These are phyloP conservation scores for Sordariomycetes sp. DNA, from an alignment of 2,329 filamentous ascomycete genomes.

Conservation along the genomic window DNA sequence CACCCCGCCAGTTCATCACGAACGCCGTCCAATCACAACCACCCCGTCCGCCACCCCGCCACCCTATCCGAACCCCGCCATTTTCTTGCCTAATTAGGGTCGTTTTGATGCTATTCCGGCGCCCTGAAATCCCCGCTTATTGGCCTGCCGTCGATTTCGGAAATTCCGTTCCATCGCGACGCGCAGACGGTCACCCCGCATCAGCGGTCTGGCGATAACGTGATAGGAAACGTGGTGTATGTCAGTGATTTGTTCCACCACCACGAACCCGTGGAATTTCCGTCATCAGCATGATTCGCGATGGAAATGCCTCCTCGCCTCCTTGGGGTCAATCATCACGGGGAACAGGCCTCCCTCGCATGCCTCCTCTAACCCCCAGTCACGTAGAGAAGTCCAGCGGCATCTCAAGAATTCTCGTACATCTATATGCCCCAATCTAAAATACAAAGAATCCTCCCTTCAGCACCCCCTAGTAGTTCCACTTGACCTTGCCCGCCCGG, in stretches of 20 bases:
- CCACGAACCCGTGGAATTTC: too few relatives aligned
- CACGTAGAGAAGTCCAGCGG: background rate
- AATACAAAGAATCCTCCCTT: background rate
- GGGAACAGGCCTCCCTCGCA: too few relatives aligned
- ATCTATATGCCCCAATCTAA: constrained; percentile 4
- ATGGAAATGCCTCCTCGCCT: too few relatives aligned
- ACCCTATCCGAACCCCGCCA: background rate
- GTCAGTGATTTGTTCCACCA: too few relatives aligned
- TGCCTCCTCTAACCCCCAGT: background rate
- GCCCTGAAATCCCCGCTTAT: background rate
- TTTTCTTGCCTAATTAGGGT: background rate
- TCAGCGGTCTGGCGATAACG: background rate
- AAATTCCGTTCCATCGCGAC: background rate
- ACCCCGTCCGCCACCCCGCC: background rate
- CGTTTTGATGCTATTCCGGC: constrained; percentile 6
- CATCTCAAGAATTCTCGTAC: constrained; percentile 8
- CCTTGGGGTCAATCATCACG: too few relatives aligned
- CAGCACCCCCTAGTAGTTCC: constrained; percentile 11
- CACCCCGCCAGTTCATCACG: background rate
- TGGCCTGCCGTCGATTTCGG: background rate
- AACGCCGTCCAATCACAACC: background rate
- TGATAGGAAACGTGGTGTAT: too few relatives aligned
- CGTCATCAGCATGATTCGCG: too few relatives aligned
- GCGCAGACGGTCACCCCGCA: background rate
- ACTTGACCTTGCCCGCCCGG: constrained; percentile 26